These are phyloP conservation scores for Fusarium temperatum DNA, from an alignment of 2,329 filamentous ascomycete species.

Conservation along the genomic window DNA sequence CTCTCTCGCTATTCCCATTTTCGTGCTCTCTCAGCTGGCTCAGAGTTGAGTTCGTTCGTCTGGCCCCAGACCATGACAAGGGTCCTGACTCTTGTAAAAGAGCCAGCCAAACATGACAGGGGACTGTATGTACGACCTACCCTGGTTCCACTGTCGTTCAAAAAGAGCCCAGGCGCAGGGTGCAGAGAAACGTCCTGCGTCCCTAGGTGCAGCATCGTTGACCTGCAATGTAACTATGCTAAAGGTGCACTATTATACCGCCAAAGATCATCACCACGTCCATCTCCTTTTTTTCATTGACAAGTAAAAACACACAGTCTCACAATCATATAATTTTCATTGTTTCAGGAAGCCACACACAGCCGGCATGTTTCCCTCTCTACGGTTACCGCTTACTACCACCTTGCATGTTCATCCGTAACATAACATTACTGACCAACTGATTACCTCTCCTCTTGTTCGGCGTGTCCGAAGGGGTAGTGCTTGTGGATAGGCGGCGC, in stretches of 20 bases:
- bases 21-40: constrained; percentile 20
- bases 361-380: neutral
- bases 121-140: neutral
- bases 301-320: neutral
- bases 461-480: constrained; percentile 33
- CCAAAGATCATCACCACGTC: constrained; percentile 8
- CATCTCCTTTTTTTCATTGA: neutral
- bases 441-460: constrained; percentile 9
- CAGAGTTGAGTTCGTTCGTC: constrained; percentile 36
- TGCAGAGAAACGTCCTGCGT: constrained; percentile 2
- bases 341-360: constrained; percentile 10
- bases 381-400: constrained; percentile 2
- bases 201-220: constrained; percentile 15
- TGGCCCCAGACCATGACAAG: constrained; percentile 32
- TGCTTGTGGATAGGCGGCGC: constrained; percentile 30
- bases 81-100: constrained; percentile 33
- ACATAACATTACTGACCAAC: neutral
- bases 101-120: neutral
- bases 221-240: constrained; percentile 7
- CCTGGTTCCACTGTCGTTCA: constrained; percentile 28
- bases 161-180: constrained; percentile 6
- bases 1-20: constrained; percentile 17
- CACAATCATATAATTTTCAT: neutral
- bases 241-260: constrained; percentile 1
- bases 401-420: neutral